Percentiles rank a stretch among this genome's conserved stretches.
Evolutionary conservation across 2,329 filamentous ascomycete genomes (phyloP).

Genomic region (Triangularia setosa): DNA sequence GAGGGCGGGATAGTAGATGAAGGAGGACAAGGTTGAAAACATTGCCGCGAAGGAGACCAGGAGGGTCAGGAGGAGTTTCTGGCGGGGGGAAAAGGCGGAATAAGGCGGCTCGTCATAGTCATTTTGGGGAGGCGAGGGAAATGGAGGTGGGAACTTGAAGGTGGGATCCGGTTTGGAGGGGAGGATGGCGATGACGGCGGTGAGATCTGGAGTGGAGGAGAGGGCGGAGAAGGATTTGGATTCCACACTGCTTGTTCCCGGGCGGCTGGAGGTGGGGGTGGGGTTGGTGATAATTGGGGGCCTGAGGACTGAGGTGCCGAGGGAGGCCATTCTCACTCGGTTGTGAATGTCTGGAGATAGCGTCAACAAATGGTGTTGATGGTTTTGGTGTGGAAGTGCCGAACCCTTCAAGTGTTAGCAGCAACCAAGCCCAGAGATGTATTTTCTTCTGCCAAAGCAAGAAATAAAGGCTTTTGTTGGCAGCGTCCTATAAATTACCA

Average conservation of each 20-base stretch:
- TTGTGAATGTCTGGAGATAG: not conserved
- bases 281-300: not conserved
- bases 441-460: too few relatives aligned
- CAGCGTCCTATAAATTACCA: not conserved
- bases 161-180: not conserved
- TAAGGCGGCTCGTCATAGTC: conserved; percentile 1
- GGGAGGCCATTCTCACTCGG: not conserved
- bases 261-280: not conserved
- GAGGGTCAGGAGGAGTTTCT: conserved; percentile 13
- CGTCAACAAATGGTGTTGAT: too few relatives aligned
- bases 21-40: conserved; percentile 19
- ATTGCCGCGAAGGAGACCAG: conserved; percentile 18
- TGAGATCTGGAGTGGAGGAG: not conserved
- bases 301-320: conserved; percentile 8
- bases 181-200: not conserved
- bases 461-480: not conserved
- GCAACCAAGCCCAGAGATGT: too few relatives aligned
- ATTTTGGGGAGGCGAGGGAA: not conserved
- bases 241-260: not conserved
- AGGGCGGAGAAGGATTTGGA: too few relatives aligned
- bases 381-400: too few relatives aligned
- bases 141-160: not conserved
- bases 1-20: conserved; percentile 39
- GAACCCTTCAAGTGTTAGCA: too few relatives aligned
- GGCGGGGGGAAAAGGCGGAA: conserved; percentile 6